Evolutionary conservation across 495 filamentous ascomycete genomes (phyloP), one percentile per base, ranked within the genome.

Genomic region (Penicillium lagena): DNA sequence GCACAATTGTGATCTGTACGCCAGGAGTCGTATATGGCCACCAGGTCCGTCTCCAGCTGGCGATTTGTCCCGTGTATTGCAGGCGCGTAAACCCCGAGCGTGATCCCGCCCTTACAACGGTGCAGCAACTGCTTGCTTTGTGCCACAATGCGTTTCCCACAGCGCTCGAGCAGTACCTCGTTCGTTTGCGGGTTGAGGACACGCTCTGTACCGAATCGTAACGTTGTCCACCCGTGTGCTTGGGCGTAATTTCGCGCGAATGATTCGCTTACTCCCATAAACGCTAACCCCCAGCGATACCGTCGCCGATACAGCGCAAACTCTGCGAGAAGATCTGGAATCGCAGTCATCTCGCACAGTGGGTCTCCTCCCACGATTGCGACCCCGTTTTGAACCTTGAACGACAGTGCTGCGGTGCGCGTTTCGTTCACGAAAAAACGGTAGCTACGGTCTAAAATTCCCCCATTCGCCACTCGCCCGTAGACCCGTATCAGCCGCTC

Each of bases 401-500:
- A 73, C 28, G 60, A 68, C 2, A 73, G 40, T 0, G 58, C 67
- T 10, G 52, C 70, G 12, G 61, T 63, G 12, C 49, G 46, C 8
- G 46, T 37, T 29, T 56, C 50, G 42, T 67, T 71, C 7, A 72
- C 50, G 43, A 72, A 73, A 40, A 71, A 63, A 4, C 45, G 54
- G 43, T 73, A 72, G 41, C 66, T 68, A 27, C 40, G 60, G 37
- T 73, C 70, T 1, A 73, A 57, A 15, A 73, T 61, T 1, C 67
- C 70, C 68, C 70, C 71, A 49, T 73, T 62, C 8, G 68, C 69
- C 2, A 68, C 63, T 1, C 55, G 57, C 9, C 70, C 64, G 38
- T 72, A 63, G 9, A 50, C 39, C 6, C 51, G 42, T 0, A 64
- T 57, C 5, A 73, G 50, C 0, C 39, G 42, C 31, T 63, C 52